phyloP scores from a whole-genome alignment of 2,329 filamentous ascomycete genomes.

The Sordariomycetes sp. region DNA sequence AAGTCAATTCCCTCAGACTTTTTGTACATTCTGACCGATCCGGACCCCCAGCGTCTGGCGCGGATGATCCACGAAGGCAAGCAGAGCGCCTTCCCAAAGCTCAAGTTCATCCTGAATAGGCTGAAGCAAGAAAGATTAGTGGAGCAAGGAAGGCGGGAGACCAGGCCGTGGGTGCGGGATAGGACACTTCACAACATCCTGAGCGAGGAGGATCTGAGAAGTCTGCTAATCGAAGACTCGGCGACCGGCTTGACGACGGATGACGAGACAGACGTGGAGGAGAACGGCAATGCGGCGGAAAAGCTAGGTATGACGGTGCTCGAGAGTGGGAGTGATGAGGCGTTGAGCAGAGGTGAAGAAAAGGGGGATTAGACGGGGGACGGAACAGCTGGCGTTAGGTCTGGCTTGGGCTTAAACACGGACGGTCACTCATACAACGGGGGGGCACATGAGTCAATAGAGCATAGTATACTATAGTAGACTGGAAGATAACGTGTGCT shows the following conservation, averaged over 20 bases:
- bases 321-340: conserved; percentile 2
- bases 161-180: conserved; percentile 35
- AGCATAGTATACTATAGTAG: too few species aligned
- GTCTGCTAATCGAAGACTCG: conserved; percentile 30
- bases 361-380: too few species aligned
- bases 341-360: too few species aligned
- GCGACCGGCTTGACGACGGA: conserved; percentile 21
- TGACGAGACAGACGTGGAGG: conserved; percentile 25
- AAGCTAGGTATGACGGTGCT: conserved; percentile 14
- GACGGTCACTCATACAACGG: too few species aligned
- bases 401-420: too few species aligned
- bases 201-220: conserved; percentile 49
- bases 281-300: conserved; percentile 7
- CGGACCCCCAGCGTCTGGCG: conserved; percentile 63
- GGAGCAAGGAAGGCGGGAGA: conserved; percentile 48
- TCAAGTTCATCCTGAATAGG: conserved; percentile 84
- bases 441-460: too few species aligned
- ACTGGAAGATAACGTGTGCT: too few species aligned
- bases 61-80: conserved; percentile 88
- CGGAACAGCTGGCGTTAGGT: too few species aligned
- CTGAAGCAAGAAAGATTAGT: conserved; percentile 70
- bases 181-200: conserved; percentile 51
- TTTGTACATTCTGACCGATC: conserved; percentile 77
- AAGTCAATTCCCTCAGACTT: conserved; percentile 74
- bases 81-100: conserved; percentile 80